Evolutionary conservation across 2,329 filamentous ascomycete species (phyloP), one percentile per base, ranked within the genome.

Genomic region (Fusarium sp.): DNA sequence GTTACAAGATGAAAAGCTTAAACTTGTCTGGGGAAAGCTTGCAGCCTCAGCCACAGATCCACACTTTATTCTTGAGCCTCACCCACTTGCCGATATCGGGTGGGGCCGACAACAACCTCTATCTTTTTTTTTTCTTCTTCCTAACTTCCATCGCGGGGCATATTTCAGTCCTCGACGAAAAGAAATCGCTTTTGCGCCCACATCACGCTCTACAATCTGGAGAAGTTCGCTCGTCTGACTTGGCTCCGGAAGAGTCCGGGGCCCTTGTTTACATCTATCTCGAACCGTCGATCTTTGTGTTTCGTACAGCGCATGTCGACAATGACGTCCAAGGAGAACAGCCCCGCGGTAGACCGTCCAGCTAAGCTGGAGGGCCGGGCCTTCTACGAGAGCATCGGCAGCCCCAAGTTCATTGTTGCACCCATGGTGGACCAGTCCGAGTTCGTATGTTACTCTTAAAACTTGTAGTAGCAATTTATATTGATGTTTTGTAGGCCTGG

Each of bases 371-470:
- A 92, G 74, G 96, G 96, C 1, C 86, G 96, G 62, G 92, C 92
- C 15, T 98, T 99, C 79, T 99, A 98, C 78, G 90, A 98, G 83
- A 97, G 93, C 78, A 92, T 99, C 67, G 96, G 96, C 24, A 94
- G 92, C 65, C 96, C 96, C 3, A 97, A 93, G 81, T 91, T 92
- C 71, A 89, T 99, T 30, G 87, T 99, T 58, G 96, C 96, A 34
- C 96, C 96, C 38, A 99, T 99, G 96, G 96, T 99, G 24, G 95
- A 99, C 78, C 93, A 98, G 80, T 98, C 94, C 32, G 96, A 99
- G 84, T 98, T 98, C 84, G 94, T 97, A 84, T 71, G 91, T 84
- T 15, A 15, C 9, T 34, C 1, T n/a, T 22, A 6, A 32, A 13
- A 18, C 5, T n/a, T 45, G 6, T n/a, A n/a, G 10, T 20, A 27